Conservation (phyloP, 148 eudicot genomes). For the Persicaria tinctoria region DNA sequence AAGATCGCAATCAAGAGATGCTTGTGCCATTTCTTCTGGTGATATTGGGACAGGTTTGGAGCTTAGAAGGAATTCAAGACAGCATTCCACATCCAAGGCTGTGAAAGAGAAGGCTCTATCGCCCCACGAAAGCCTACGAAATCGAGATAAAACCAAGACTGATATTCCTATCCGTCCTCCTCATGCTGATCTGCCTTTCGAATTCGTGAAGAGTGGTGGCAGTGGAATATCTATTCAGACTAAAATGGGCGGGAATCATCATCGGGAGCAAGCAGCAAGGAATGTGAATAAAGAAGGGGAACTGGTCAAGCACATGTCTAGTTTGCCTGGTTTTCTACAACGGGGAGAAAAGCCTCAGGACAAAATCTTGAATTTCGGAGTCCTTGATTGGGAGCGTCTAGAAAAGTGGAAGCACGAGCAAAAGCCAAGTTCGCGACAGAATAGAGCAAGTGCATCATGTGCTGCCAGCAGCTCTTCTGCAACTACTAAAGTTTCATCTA, state of each 20-base stretch:
- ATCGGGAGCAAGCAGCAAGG: constrained; percentile 19
- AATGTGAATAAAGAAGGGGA: constrained; percentile 38
- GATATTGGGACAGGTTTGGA: constrained; percentile 27
- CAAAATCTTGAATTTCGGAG: constrained; percentile 65
- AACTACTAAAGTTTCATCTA: not conserved
- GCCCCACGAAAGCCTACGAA: constrained; percentile 25
- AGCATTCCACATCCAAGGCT: constrained; percentile 27
- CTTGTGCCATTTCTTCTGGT: constrained; percentile 14
- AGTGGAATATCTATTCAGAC: constrained; percentile 18
- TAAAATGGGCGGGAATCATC: constrained; percentile 22
- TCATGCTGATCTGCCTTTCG: constrained; percentile 27
- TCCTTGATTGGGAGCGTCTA: constrained; percentile 76
- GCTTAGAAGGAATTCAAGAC: constrained; percentile 28
- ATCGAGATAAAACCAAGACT: constrained; percentile 30
- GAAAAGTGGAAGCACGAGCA: constrained; percentile 63
- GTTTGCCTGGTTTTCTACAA: constrained; percentile 76
- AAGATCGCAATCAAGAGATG: constrained; percentile 19
- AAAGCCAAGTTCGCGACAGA: constrained; percentile 16
- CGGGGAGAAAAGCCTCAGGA: constrained; percentile 46
- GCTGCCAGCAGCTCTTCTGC: constrained; percentile 1
- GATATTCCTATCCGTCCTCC: constrained; percentile 29
- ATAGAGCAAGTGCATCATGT: constrained; percentile 12
- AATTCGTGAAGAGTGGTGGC: constrained; percentile 20
- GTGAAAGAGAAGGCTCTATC: constrained; percentile 32
- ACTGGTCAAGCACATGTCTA: constrained; percentile 75